Conservation (phyloP, 1,139 yeast genomes). For the Suhomyces wounanorum region DNA sequence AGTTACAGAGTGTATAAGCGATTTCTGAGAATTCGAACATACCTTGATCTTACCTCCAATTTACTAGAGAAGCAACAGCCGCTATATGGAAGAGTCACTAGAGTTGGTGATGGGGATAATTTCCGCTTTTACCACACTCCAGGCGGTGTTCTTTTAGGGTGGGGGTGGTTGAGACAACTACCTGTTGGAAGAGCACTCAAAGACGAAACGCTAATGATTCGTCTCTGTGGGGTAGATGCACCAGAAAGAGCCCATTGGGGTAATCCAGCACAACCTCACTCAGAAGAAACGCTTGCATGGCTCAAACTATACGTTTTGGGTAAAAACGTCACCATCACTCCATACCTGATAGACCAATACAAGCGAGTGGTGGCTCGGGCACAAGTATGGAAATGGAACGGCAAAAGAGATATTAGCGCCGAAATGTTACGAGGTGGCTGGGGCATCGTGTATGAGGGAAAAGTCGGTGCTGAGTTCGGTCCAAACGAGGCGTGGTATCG, state of each 20-base stretch:
- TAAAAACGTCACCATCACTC: conserved; percentile 67
- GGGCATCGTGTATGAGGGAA: conserved; percentile 86
- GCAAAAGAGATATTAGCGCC: conserved; percentile 76
- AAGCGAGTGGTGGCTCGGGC: conserved; percentile 86
- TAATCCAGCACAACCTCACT: conserved; percentile 84
- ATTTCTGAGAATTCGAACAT: conserved; percentile 35
- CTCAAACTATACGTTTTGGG: conserved; percentile 64
- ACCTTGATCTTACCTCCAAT: conserved; percentile 43
- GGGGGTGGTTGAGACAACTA: conserved; percentile 82
- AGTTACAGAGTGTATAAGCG: conserved; percentile 37
- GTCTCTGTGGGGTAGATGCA: conserved; percentile 96
- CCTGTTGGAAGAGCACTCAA: conserved; percentile 50
- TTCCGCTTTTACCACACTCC: conserved; percentile 92
- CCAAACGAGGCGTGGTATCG: conserved; percentile 65
- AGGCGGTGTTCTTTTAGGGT: conserved; percentile 83
- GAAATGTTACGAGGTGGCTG: conserved; percentile 85
- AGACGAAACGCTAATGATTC: conserved; percentile 61
- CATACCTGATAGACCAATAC: conserved; percentile 84
- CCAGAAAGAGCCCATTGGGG: conserved; percentile 97
- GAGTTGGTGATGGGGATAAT: conserved; percentile 97
- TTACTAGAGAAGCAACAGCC: conserved; percentile 34
- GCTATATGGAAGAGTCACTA: conserved; percentile 78
- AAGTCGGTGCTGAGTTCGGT: conserved; percentile 81
- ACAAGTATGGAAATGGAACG: conserved; percentile 70
- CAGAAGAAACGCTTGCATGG: conserved; percentile 86